Conservation (phyloP, 768 basidiomycete species). For the Leccinum broughii region DNA sequence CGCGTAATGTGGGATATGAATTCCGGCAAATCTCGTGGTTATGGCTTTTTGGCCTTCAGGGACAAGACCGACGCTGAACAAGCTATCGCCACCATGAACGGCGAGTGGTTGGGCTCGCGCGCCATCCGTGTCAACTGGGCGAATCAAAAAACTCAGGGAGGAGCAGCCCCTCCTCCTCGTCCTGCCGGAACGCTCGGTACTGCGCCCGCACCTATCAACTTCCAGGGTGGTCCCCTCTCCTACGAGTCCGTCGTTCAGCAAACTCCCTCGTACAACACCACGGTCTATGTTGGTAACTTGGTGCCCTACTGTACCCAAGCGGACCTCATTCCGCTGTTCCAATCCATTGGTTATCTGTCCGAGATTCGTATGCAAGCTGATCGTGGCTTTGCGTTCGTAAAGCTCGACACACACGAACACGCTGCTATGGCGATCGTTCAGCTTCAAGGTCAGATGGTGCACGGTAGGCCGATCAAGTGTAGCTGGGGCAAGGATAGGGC, state of each 20-base stretch:
- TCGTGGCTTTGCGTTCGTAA: constrained; percentile 98
- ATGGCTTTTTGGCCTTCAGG: constrained; percentile 97
- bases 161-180: constrained; percentile 40
- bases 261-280: constrained; percentile 91
- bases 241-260: constrained; percentile 94
- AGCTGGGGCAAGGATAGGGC: constrained; percentile 98
- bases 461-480: constrained; percentile 96
- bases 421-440: constrained; percentile 98
- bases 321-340: constrained; percentile 96
- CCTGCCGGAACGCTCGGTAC: constrained; percentile 49
- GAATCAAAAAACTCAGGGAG: constrained; percentile 94
- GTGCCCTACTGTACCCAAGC: constrained; percentile 97
- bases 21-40: constrained; percentile 96
- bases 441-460: constrained; percentile 95
- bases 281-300: constrained; percentile 76
- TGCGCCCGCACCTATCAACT: constrained; percentile 89
- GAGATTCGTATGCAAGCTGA: constrained; percentile 99
- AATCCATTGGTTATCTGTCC: constrained; percentile 96
- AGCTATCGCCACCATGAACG: constrained; percentile 99
- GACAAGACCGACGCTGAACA: constrained; percentile 99
- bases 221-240: constrained; percentile 83
- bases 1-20: constrained; percentile 99
- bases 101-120: constrained; percentile 97
- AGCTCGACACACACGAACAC: constrained; percentile 97
- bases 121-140: constrained; percentile 99